Evolutionary conservation across 1,139 yeast genomes (phyloP), one percentile per base, ranked within the genome.

Genomic region (Geotrichum europaeum): DNA sequence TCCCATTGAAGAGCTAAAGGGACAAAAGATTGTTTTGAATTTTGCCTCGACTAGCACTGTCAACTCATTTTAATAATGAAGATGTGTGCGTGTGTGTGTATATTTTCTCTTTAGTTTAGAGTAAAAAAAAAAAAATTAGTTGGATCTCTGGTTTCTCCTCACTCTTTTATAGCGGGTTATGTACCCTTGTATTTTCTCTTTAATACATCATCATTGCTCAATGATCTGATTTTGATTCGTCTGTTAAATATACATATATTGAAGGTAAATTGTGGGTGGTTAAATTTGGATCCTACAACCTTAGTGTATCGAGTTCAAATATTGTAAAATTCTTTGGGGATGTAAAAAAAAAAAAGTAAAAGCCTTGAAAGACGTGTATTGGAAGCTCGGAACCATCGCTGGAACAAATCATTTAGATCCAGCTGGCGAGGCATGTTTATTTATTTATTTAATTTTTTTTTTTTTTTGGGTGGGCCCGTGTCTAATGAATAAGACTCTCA

Each of bases 1-100:
- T 2, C 69, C 74, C 7, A 54, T 71, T 51, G 75, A 72, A 36
- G 61, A 59, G 24, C 49, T 59, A 24, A 59, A 49, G 49, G 54
- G 53, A 3, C n/a, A 49, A 18, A 59, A 55, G 49, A 52, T 52
- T 49, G 25, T 15, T 30, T 20, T 20, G 22, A 59, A 59, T 51
- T 59, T 59, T 52, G 61, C 61, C n/a, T 12, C 43, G n/a, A 34
- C 40, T 15, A 34, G 40, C n/a, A 34, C 40, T 15, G n/a, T 13
- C 40, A 34, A 34, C 20, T n/a, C 34, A 15, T 49, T 34, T 28
- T 18, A 22, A 18, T 51, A 34, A 51, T 47, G 50, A 24, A 18
- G 4, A 4, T n/a, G 15, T 18, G 28, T n/a, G 28, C 50, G 7
- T n/a, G 15, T 18, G 28, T n/a, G 28, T 25, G 7, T 18, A 3